A percentile compares a stretch with the other conserved stretches of the same genome.
phyloP scores from a whole-genome alignment of 345 rosid genomes.

The Bruguiera gymnorhiza region DNA sequence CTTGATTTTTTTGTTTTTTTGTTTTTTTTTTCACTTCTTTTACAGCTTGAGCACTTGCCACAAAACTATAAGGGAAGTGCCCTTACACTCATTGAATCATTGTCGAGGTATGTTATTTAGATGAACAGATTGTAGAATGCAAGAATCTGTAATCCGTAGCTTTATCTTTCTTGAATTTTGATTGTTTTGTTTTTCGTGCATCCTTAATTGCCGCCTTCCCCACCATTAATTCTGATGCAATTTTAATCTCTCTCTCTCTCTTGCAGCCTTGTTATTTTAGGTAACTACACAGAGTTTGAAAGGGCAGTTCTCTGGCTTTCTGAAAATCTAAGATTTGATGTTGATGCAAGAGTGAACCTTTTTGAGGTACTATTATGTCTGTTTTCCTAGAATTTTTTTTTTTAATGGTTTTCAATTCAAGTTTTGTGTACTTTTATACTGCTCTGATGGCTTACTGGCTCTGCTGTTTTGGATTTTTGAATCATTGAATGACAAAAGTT shows the following conservation, averaged over 20 bases:
- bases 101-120: slow-evolving; percentile 59
- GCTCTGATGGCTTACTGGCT: not conserved
- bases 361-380: slow-evolving; percentile 61
- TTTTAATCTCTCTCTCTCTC: slow-evolving; percentile 15
- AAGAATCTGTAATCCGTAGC: not conserved
- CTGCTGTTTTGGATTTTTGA: slow-evolving; percentile 1
- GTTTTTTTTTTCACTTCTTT: slow-evolving; percentile 18
- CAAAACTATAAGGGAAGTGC: slow-evolving; percentile 83
- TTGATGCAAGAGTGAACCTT: slow-evolving; percentile 86
- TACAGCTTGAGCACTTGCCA: slow-evolving; percentile 89
- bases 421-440: slow-evolving; percentile 1
- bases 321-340: slow-evolving; percentile 67
- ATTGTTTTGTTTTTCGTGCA: not conserved
- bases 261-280: slow-evolving; percentile 82
- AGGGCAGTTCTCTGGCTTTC: slow-evolving; percentile 85
- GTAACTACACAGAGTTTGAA: slow-evolving; percentile 83
- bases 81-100: slow-evolving; percentile 82
- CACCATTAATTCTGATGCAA: slow-evolving; percentile 4
- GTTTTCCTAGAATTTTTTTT: not conserved
- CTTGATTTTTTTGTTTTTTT: not conserved
- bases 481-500: not conserved
- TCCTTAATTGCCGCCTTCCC: not conserved
- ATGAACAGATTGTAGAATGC: not conserved
- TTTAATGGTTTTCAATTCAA: not conserved
- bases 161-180: not conserved